A percentile compares a stretch with the other conserved stretches of the same genome.
Evolutionary conservation across 495 filamentous ascomycete species (phyloP).

Genomic region (Penicillium canescens): DNA sequence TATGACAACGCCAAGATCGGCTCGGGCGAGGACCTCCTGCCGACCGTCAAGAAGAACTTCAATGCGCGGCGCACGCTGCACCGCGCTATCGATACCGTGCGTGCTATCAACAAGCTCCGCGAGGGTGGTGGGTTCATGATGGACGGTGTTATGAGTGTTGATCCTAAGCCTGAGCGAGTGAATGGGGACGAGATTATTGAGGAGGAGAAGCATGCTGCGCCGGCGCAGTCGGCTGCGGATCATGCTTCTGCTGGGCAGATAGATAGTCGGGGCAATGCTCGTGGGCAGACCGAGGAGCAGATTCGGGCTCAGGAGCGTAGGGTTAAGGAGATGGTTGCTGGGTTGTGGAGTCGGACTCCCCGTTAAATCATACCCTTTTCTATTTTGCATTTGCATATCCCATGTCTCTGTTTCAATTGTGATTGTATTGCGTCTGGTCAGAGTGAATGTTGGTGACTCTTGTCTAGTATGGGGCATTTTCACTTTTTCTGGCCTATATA

Average conservation of each 20-base stretch:
- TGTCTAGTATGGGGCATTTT: background rate
- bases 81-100: conserved; percentile 94
- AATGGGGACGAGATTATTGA: conserved; percentile 44
- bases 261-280: conserved; percentile 58
- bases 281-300: conserved; percentile 65
- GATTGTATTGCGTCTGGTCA: background rate
- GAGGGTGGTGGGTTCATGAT: conserved; percentile 81
- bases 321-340: conserved; percentile 60
- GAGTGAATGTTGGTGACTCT: background rate
- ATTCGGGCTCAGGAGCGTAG: conserved; percentile 61
- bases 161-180: conserved; percentile 57
- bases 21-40: conserved; percentile 74
- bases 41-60: conserved; percentile 98
- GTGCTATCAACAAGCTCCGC: conserved; percentile 95
- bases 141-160: conserved; percentile 71
- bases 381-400: background rate
- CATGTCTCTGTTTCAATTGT: background rate
- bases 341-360: conserved; percentile 52
- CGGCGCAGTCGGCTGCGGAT: conserved; percentile 10
- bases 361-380: conserved; percentile 19
- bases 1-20: conserved; percentile 33
- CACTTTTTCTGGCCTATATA: too few species aligned
- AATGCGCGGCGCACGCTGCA: conserved; percentile 92
- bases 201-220: conserved; percentile 27
- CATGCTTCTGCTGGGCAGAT: conserved; percentile 34